phyloP scores from a whole-genome alignment of 2,329 filamentous ascomycete genomes.

The Xylaria hypoxylon region DNA sequence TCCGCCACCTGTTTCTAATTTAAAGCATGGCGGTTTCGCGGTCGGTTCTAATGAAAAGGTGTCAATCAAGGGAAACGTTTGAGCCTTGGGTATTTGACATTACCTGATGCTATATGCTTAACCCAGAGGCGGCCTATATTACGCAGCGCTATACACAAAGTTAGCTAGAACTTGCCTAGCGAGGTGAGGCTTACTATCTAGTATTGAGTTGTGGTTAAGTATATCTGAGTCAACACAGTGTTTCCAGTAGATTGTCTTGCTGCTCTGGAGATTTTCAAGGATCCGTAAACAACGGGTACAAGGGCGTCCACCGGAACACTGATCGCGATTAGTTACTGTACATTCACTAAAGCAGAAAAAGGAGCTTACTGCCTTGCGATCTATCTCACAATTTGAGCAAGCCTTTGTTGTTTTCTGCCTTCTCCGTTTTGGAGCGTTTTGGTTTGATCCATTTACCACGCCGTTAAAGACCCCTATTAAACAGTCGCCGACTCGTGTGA shows the following conservation, averaged over 20 bases:
- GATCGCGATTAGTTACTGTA: background rate
- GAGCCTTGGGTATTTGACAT: too few species aligned
- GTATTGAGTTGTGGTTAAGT: slow-evolving; percentile 5
- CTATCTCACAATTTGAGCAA: background rate
- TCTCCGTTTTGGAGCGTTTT: background rate
- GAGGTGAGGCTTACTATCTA: background rate
- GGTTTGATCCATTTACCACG: background rate
- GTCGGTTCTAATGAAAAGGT: too few species aligned
- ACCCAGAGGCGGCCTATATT: too few species aligned
- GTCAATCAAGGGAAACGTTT: too few species aligned
- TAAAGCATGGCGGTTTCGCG: too few species aligned
- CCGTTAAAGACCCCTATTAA: background rate
- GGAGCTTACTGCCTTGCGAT: background rate
- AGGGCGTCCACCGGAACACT: background rate
- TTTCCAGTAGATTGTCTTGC: slow-evolving; percentile 1
- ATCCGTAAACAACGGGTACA: background rate
- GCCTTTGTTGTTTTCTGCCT: background rate
- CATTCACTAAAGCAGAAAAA: too few species aligned
- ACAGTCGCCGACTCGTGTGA: background rate
- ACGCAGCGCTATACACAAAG: background rate
- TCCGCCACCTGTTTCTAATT: too few species aligned
- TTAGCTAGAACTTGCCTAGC: background rate
- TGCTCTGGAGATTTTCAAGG: background rate
- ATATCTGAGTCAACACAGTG: slow-evolving; percentile 8
- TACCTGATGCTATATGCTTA: too few species aligned